Evolutionary conservation across 345 rosid genomes (phyloP).

Genomic region (Eucalyptus regnans): DNA sequence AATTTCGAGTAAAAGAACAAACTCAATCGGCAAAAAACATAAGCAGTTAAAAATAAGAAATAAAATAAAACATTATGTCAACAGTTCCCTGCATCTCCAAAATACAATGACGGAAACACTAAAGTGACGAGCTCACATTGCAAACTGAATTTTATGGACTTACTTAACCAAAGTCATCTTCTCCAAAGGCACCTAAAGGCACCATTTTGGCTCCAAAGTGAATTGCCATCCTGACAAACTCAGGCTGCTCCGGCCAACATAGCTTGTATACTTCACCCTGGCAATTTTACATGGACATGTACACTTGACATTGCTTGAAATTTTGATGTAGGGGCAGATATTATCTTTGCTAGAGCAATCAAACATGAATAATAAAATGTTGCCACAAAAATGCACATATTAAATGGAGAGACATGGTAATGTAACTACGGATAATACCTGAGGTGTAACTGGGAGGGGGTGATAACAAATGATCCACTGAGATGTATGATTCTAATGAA

Average conservation of each 20-base stretch:
- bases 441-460: background rate
- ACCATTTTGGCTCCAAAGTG: constrained; percentile 72
- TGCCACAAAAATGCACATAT: background rate
- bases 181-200: constrained; percentile 74
- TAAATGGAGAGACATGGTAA: too few relatives aligned
- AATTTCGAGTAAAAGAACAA: too few relatives aligned
- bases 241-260: constrained; percentile 68
- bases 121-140: background rate
- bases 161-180: constrained; percentile 60
- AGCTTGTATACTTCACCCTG: constrained; percentile 78
- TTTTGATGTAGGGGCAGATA: background rate
- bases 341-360: background rate
- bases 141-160: background rate
- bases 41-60: too few relatives aligned
- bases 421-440: too few relatives aligned
- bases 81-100: too few relatives aligned
- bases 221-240: constrained; percentile 82
- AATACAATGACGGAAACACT: background rate
- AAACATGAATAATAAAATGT: background rate
- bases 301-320: background rate
- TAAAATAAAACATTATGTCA: too few relatives aligned
- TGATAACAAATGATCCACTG: background rate
- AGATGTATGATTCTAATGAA: too few relatives aligned
- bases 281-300: background rate
- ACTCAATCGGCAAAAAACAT: too few relatives aligned